phyloP scores from a whole-genome alignment of 2,329 filamentous ascomycete genomes.

The Macrophomina tecta region DNA sequence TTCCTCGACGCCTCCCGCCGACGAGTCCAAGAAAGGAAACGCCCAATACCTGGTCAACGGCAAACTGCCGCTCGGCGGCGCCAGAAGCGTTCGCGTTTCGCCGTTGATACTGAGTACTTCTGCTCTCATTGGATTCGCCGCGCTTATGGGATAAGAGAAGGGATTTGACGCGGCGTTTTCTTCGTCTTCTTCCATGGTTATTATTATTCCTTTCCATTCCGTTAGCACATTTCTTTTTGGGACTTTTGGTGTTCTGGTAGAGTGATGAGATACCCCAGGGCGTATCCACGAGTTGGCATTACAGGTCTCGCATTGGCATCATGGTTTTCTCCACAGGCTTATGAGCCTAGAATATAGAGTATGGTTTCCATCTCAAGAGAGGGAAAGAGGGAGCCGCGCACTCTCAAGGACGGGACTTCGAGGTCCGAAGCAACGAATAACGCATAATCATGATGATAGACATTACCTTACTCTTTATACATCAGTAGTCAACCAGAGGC shows the following conservation, averaged over 20 bases:
- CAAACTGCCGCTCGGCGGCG: slow-evolving; percentile 11
- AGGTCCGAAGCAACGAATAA: too few species aligned
- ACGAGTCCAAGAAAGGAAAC: neutral
- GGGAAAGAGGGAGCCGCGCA: too few species aligned
- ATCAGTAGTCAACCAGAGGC: too few species aligned
- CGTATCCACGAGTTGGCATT: neutral
- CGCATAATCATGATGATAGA: too few species aligned
- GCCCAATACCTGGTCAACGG: slow-evolving; percentile 18
- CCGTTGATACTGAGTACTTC: neutral
- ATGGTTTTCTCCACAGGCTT: too few species aligned
- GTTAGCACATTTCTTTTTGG: neutral
- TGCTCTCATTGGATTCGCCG: neutral
- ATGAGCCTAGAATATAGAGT: too few species aligned
- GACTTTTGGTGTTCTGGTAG: neutral
- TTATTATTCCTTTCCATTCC: neutral
- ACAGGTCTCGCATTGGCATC: too few species aligned
- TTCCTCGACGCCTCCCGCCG: neutral
- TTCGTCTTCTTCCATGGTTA: neutral
- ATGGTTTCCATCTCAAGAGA: too few species aligned
- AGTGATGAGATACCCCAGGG: slow-evolving; percentile 11
- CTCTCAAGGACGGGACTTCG: too few species aligned
- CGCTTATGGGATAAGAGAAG: neutral
- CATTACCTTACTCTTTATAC: too few species aligned
- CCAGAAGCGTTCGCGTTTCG: neutral
- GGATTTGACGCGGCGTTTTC: neutral